Conservation (phyloP, 169 alveolate genomes). For the Eimeria acervulina region DNA sequence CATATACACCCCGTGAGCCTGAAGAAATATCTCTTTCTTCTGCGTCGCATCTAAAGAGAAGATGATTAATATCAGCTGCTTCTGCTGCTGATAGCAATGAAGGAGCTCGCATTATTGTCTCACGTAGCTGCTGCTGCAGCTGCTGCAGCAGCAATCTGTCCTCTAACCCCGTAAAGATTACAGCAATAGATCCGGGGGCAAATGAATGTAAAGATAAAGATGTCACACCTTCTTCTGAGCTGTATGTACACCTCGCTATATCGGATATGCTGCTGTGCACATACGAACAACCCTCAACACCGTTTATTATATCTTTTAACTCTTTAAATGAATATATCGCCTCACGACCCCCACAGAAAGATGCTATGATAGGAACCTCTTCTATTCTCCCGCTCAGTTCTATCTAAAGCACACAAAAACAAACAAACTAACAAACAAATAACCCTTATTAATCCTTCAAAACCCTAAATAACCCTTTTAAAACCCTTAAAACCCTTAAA, state of each 20-base stretch:
- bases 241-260: slow-evolving; percentile 70
- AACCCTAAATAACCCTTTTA: too few species aligned
- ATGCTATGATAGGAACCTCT: slow-evolving; percentile 83
- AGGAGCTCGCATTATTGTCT: background rate
- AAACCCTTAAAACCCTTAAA: too few species aligned
- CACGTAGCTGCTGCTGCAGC: slow-evolving; percentile 63
- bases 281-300: slow-evolving; percentile 73
- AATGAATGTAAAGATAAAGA: slow-evolving; percentile 81
- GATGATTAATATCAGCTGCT: slow-evolving; percentile 84
- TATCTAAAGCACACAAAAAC: background rate
- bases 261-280: slow-evolving; percentile 56
- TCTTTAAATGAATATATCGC: slow-evolving; percentile 52
- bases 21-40: slow-evolving; percentile 91
- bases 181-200: slow-evolving; percentile 86
- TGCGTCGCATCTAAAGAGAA: slow-evolving; percentile 90
- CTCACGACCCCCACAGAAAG: slow-evolving; percentile 76
- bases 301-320: slow-evolving; percentile 70
- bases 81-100: slow-evolving; percentile 83
- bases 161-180: slow-evolving; percentile 60
- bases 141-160: slow-evolving; percentile 37
- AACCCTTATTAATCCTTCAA: too few species aligned
- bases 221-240: background rate
- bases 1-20: slow-evolving; percentile 89
- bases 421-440: background rate
- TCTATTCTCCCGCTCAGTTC: slow-evolving; percentile 64